Percentiles rank a stretch among this genome's conserved stretches.
These are phyloP conservation scores for Lachancea quebecensis DNA, from an alignment of 805 yeast species.

Conservation along the genomic window DNA sequence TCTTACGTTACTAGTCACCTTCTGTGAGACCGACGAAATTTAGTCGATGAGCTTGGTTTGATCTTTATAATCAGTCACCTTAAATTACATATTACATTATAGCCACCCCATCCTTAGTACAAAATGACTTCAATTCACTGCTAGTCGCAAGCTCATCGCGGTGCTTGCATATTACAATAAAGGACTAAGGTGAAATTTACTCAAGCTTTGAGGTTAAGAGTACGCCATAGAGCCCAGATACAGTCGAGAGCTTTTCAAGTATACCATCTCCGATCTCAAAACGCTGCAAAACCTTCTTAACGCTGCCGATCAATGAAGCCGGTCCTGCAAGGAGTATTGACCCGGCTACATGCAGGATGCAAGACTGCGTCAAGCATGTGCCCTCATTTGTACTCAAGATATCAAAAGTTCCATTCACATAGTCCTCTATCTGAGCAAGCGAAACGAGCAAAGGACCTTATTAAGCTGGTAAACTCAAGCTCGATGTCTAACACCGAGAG, in stretches of 20 bases:
- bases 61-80: too few relatives aligned
- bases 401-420: not conserved
- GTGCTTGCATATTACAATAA: too few relatives aligned
- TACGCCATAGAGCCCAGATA: not conserved
- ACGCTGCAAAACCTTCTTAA: too few relatives aligned
- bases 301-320: too few relatives aligned
- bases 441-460: conserved; percentile 15
- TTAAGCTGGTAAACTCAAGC: conserved; percentile 15
- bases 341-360: not conserved
- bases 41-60: too few relatives aligned
- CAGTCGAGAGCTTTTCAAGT: not conserved
- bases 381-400: not conserved
- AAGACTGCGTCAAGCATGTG: not conserved
- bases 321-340: too few relatives aligned
- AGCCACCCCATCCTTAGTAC: not conserved
- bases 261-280: not conserved
- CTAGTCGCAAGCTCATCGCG: not conserved
- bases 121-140: not conserved
- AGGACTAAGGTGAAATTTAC: too few relatives aligned
- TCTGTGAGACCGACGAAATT: not conserved
- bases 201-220: not conserved
- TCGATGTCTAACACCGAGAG: conserved; percentile 13
- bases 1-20: conserved; percentile 19
- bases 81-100: too few relatives aligned
- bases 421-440: not conserved